These are phyloP conservation scores for Penicillium flavigenum DNA, from an alignment of 495 filamentous ascomycete species.

Conservation along the genomic window DNA sequence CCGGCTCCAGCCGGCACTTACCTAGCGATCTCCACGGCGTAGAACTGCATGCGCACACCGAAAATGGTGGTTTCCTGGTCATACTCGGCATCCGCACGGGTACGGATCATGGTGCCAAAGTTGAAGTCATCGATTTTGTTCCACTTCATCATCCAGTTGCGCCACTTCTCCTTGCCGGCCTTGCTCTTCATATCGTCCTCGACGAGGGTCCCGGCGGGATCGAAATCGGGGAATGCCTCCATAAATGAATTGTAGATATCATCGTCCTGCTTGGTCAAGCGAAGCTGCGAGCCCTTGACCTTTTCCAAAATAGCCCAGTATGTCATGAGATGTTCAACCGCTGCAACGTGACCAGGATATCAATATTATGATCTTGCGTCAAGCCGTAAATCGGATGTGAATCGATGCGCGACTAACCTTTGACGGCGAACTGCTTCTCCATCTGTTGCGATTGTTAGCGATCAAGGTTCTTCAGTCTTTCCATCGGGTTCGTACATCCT, in stretches of 20 bases:
- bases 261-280: conserved; percentile 90
- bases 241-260: conserved; percentile 89
- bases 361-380: conserved; percentile 5
- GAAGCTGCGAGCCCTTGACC: conserved; percentile 77
- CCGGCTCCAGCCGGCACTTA: conserved; percentile 31
- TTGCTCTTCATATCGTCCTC: conserved; percentile 99
- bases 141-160: conserved; percentile 90
- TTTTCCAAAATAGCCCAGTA: conserved; percentile 97
- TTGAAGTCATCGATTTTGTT: conserved; percentile 93
- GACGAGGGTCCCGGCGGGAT: conserved; percentile 72
- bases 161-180: conserved; percentile 91
- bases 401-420: conserved; percentile 56
- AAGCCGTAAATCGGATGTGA: not conserved
- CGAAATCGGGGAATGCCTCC: conserved; percentile 87
- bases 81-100: conserved; percentile 78
- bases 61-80: conserved; percentile 90
- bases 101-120: conserved; percentile 89
- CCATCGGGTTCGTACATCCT: conserved; percentile 55
- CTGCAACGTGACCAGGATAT: conserved; percentile 40
- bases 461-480: conserved; percentile 4
- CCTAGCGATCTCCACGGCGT: conserved; percentile 93
- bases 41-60: conserved; percentile 90
- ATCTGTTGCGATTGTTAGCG: conserved; percentile 59
- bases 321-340: conserved; percentile 90
- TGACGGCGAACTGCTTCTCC: conserved; percentile 99